A percentile compares a stretch with the other conserved stretches of the same genome.
These are phyloP conservation scores for Diplotaxis tenuifolia DNA, from an alignment of 345 rosid genomes.

Conservation along the genomic window DNA sequence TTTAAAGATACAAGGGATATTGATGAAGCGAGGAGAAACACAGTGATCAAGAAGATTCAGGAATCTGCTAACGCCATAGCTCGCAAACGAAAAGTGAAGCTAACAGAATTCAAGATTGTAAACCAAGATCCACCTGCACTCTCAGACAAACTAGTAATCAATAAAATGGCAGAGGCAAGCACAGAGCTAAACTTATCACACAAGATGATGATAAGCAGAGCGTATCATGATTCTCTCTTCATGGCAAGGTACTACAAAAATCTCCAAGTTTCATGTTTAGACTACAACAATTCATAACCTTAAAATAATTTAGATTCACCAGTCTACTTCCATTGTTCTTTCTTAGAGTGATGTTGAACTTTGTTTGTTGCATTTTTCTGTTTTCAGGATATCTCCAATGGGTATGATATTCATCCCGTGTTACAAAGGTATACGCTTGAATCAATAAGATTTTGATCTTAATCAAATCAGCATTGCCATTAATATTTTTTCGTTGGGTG, in stretches of 20 bases:
- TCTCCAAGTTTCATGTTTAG: not conserved
- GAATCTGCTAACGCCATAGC: constrained; percentile 71
- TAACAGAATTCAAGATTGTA: constrained; percentile 75
- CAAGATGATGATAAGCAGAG: constrained; percentile 90
- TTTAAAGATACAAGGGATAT: constrained; percentile 80
- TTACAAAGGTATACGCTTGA: constrained; percentile 62
- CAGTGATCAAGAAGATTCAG: constrained; percentile 68
- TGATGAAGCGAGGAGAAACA: constrained; percentile 75
- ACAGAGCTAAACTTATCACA: constrained; percentile 67
- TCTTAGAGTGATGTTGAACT: constrained; percentile 3
- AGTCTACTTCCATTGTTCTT: not conserved
- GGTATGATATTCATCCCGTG: constrained; percentile 98
- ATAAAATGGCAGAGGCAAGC: constrained; percentile 68
- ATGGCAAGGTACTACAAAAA: constrained; percentile 78
- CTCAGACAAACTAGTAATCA: constrained; percentile 59
- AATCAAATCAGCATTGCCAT: not conserved
- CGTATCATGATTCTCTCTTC: constrained; percentile 92
- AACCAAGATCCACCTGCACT: constrained; percentile 96
- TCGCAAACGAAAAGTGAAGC: constrained; percentile 53
- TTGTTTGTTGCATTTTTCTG: constrained; percentile 1
- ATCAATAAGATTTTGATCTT: not conserved
- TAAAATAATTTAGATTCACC: not conserved
- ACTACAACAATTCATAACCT: constrained; percentile 1
- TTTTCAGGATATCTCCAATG: constrained; percentile 84
- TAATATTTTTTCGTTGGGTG: not conserved